phyloP scores from a whole-genome alignment of 345 rosid genomes.

The Eucalyptus shirleyi region DNA sequence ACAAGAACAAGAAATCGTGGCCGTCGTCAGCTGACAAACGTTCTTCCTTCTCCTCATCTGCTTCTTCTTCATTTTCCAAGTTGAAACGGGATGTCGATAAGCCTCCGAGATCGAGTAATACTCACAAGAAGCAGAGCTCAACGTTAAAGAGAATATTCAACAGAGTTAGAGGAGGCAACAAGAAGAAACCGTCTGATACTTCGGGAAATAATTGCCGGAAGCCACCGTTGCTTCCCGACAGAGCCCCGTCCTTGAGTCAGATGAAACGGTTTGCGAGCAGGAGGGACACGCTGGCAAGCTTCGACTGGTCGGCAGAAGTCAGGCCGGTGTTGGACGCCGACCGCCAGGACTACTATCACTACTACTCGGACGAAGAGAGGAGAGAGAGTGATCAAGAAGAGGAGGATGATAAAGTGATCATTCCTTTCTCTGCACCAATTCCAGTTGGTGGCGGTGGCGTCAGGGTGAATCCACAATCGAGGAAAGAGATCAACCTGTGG shows the following conservation, averaged over 20 bases:
- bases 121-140: too few relatives aligned
- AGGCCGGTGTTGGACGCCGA: constrained; percentile 5
- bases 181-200: too few relatives aligned
- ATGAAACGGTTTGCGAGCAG: constrained; percentile 73
- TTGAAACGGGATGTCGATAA: too few relatives aligned
- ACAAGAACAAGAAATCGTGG: too few relatives aligned
- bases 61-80: too few relatives aligned
- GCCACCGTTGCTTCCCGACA: background rate
- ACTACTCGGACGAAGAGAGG: constrained; percentile 41
- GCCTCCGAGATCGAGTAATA: too few relatives aligned
- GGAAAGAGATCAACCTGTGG: constrained; percentile 79
- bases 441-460: background rate
- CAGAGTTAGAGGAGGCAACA: too few relatives aligned
- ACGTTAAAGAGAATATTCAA: too few relatives aligned
- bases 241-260: constrained; percentile 55
- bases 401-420: constrained; percentile 16
- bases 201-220: background rate
- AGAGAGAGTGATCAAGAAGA: constrained; percentile 10
- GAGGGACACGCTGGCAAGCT: constrained; percentile 32
- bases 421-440: constrained; percentile 77
- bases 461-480: constrained; percentile 20
- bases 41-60: too few relatives aligned
- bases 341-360: constrained; percentile 12
- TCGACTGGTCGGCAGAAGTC: constrained; percentile 64
- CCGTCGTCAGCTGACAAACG: too few relatives aligned